phyloP scores from a whole-genome alignment of 257 asterid species.

The Salvia rosmarinus region DNA sequence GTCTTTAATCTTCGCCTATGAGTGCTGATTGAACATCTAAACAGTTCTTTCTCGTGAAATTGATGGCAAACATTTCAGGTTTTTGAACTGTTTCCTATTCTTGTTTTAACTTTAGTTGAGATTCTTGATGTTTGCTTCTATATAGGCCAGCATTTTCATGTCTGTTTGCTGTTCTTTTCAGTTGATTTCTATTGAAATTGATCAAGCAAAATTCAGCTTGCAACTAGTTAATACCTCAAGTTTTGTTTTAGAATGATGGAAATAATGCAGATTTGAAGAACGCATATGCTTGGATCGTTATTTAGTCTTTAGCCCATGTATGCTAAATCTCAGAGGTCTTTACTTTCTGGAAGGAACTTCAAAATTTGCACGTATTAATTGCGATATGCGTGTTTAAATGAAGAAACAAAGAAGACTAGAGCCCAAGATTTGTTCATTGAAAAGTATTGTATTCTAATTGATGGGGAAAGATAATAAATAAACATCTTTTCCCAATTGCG shows the following conservation, averaged over 20 bases:
- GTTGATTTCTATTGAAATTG: background rate
- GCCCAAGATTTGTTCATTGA: background rate
- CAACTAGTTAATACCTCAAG: background rate
- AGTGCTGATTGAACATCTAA: slow-evolving; percentile 11
- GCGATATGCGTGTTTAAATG: background rate
- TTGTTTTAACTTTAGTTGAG: background rate
- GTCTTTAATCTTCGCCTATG: background rate
- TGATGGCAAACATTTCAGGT: slow-evolving; percentile 41
- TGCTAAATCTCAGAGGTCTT: background rate
- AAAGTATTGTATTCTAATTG: slow-evolving; percentile 2
- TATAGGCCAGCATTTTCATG: background rate
- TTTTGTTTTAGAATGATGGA: background rate
- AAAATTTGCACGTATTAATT: background rate
- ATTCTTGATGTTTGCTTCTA: slow-evolving; percentile 11
- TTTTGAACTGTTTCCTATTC: background rate
- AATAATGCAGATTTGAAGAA: slow-evolving; percentile 12
- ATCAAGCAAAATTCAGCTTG: background rate
- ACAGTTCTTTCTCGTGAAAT: slow-evolving; percentile 22
- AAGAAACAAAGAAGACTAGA: background rate
- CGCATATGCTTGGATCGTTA: slow-evolving; percentile 7
- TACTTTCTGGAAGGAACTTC: background rate
- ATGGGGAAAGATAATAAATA: background rate
- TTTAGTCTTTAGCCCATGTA: no score
- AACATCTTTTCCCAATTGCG: background rate
- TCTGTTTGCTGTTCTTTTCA: background rate